Conservation (phyloP, 2,329 filamentous ascomycete genomes). For the Exserohilum turcica region DNA sequence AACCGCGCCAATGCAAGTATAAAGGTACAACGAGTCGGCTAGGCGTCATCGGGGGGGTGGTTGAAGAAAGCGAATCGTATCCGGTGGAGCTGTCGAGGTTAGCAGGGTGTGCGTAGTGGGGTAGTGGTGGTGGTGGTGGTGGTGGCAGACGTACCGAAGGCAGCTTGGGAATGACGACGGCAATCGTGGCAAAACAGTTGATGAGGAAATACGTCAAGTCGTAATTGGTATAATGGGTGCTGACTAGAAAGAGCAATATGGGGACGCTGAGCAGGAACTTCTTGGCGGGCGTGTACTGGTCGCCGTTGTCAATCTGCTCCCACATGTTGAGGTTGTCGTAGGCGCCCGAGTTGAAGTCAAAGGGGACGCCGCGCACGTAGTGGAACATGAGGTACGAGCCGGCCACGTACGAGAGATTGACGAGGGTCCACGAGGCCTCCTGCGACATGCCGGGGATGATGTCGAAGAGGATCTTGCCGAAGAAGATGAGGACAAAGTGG, state of each 20-base stretch:
- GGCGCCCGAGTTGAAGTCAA: constrained; percentile 97
- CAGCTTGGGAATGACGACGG: constrained; percentile 93
- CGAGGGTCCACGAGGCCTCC: constrained; percentile 97
- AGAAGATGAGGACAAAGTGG: constrained; percentile 88
- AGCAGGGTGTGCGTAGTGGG: background rate
- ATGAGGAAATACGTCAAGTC: constrained; percentile 96
- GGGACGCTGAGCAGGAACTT: constrained; percentile 96
- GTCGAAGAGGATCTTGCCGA: constrained; percentile 95
- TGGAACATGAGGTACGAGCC: constrained; percentile 99
- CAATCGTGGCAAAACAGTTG: constrained; percentile 91
- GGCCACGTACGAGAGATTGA: constrained; percentile 99
- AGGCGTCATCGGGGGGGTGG: constrained; percentile 45
- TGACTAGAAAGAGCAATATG: constrained; percentile 90
- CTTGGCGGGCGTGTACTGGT: constrained; percentile 97
- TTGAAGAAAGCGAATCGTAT: constrained; percentile 49
- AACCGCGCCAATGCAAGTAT: constrained; percentile 27
- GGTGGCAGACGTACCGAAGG: constrained; percentile 73
- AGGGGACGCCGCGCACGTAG: constrained; percentile 95
- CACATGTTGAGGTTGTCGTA: constrained; percentile 99
- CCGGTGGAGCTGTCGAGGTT: constrained; percentile 42
- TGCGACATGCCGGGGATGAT: constrained; percentile 95
- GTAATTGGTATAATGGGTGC: constrained; percentile 99
- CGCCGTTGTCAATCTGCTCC: constrained; percentile 99
- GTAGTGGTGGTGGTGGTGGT: no score
- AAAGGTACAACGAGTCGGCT: constrained; percentile 15